Evolutionary conservation across 192 early-diverging fungal genomes (phyloP).

Genomic region (Diversispora epigaea): DNA sequence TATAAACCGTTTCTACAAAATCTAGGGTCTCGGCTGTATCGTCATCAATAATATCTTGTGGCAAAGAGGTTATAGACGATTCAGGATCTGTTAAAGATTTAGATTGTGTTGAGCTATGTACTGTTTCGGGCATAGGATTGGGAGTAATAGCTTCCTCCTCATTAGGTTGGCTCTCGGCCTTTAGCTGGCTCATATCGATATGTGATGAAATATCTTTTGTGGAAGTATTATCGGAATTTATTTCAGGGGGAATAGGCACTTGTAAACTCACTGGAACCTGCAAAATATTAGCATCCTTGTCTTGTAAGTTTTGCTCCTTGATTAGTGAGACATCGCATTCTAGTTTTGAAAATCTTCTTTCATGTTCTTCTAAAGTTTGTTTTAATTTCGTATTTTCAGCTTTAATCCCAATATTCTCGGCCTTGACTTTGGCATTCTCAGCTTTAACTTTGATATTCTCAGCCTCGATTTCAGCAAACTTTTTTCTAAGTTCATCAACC

Average conservation of each 20-base stretch:
- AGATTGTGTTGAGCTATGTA: too few species aligned
- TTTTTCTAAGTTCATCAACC: conserved; percentile 18
- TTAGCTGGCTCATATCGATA: conserved; percentile 18
- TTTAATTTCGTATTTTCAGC: conserved; percentile 21
- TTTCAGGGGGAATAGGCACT: conserved; percentile 11
- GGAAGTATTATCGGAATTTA: conserved; percentile 27
- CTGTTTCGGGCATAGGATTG: conserved; percentile 16
- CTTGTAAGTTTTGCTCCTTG: conserved; percentile 8
- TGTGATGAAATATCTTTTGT: conserved; percentile 17
- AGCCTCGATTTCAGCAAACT: neutral
- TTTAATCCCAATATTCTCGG: conserved; percentile 13
- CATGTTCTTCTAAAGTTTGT: neutral
- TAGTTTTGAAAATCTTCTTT: conserved; percentile 3
- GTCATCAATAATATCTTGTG: too few species aligned
- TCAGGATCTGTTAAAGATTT: too few species aligned
- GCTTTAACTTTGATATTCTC: conserved; percentile 17
- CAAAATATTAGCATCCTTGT: neutral
- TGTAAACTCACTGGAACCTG: neutral
- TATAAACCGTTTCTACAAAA: too few species aligned
- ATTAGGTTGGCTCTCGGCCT: conserved; percentile 13
- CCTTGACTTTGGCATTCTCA: neutral
- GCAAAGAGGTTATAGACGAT: too few species aligned
- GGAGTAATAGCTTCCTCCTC: conserved; percentile 25
- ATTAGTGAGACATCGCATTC: conserved; percentile 19
- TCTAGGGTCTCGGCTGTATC: too few species aligned